Conservation (phyloP, 306 rosid species). For the Senna siamea region DNA sequence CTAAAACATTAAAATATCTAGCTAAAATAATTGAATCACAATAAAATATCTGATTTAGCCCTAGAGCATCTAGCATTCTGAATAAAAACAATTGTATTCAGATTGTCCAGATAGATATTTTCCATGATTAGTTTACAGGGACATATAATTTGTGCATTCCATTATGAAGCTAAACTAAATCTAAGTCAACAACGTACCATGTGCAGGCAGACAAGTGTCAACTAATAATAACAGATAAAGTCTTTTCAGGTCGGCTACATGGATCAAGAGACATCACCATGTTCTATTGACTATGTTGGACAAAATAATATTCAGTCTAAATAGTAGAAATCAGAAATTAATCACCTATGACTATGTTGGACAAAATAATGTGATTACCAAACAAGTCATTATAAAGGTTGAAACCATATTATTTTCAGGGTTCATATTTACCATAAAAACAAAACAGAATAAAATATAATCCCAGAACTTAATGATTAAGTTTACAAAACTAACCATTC, state of each 20-base stretch:
- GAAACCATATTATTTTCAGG: slow-evolving; percentile 22
- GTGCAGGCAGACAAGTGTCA: not conserved
- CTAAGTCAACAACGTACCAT: not conserved
- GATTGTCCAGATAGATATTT: not conserved
- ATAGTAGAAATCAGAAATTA: not conserved
- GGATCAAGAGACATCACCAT: no score
- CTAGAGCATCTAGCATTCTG: slow-evolving; percentile 8
- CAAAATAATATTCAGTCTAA: not conserved
- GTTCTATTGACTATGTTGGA: no score
- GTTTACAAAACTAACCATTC: slow-evolving; percentile 73
- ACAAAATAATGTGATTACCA: not conserved
- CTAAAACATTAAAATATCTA: slow-evolving; percentile 4
- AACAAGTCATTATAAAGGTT: no score
- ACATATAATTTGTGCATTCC: not conserved
- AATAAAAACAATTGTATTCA: not conserved
- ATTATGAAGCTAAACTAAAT: not conserved
- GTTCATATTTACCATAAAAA: not conserved
- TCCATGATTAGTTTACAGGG: not conserved
- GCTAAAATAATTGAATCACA: no score
- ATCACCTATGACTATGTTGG: not conserved
- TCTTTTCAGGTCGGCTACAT: no score
- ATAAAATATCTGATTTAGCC: slow-evolving; percentile 5
- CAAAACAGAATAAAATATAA: not conserved
- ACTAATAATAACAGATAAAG: no score
- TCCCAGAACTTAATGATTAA: not conserved